These are phyloP conservation scores for Trypanosoma cruzi DNA, from an alignment of 208 protist species.

Conservation along the genomic window DNA sequence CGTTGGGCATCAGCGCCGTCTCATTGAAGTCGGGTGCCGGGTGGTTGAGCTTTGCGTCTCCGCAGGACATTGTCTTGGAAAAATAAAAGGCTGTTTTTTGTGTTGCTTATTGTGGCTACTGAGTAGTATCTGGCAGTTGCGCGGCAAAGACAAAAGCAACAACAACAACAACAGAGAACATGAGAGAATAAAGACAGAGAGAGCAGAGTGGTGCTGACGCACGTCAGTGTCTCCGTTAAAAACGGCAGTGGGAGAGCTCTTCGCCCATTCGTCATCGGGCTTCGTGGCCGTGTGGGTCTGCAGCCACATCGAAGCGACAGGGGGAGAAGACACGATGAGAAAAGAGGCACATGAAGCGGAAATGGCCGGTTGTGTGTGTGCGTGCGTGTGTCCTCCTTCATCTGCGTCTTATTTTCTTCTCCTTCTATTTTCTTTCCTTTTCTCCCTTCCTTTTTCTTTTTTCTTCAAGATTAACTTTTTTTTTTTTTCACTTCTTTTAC, in stretches of 20 bases:
- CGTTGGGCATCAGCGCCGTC: conserved; percentile 92
- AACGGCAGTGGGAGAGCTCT: too few relatives aligned
- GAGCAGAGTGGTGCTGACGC: neutral
- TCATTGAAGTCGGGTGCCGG: conserved; percentile 92
- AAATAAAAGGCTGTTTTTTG: neutral
- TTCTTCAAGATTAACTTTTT: conserved; percentile 3
- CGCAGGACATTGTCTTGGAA: conserved; percentile 41
- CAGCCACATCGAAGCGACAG: too few relatives aligned
- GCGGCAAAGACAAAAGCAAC: neutral
- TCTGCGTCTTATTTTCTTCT: too few relatives aligned
- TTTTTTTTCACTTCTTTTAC: conserved; percentile 1
- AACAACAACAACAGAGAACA: neutral
- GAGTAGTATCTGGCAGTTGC: neutral
- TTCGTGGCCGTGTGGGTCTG: too few relatives aligned
- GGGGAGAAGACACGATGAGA: too few relatives aligned
- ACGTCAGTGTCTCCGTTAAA: too few relatives aligned
- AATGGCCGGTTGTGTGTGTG: too few relatives aligned
- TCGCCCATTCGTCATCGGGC: too few relatives aligned
- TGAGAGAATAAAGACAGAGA: conserved; percentile 8
- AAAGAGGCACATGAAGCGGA: too few relatives aligned
- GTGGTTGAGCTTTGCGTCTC: conserved; percentile 74
- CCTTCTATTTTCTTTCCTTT: too few relatives aligned
- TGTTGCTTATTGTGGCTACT: neutral
- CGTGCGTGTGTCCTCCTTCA: too few relatives aligned
- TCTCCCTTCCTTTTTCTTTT: conserved; percentile 9